Base-by-base conservation (phyloP, 345 rosid species). In the Pelargonium nanum region DNA sequence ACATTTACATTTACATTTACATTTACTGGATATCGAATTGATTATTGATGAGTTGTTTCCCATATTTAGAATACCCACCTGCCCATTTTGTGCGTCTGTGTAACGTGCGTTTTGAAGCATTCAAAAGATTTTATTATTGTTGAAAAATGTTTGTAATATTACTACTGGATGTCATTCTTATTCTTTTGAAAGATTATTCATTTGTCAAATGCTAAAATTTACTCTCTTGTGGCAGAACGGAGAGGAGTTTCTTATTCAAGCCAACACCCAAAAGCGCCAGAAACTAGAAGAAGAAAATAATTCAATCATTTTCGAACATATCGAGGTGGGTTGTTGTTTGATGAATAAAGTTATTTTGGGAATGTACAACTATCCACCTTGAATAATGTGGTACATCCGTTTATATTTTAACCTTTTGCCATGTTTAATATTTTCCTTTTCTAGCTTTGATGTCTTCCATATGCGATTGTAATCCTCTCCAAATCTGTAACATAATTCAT, bases 221-320 rank as follows among this genome's bases (percentile, higher is more conserved):
- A 17, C 15, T 9, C 48, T 57, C 57, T 9, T 44, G 20, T 66
- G 52, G 66, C 84, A 94, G 99, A 76, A 74, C 72, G 82, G 81
- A 21, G 95, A 85, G 55, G 97, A 84, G 68, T 94, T 87, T 74
- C 85, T 86, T 13, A 94, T 94, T 77, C 95, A 80, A 78, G 96
- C 97, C 50, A 90, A 90, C 60, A 90, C 84, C 56, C 85, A 78
- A 57, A 94, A 94, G 78, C 90, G 97, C 20, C 89, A 73, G 57
- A 90, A 84, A 77, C 66, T 84, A 68, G 78, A 79, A 69, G 87
- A 72, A 59, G 81, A 80, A 66, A 82, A 76, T 64, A 72, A 60
- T 74, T 63, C 79, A 20, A 19, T 68, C 67, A 74, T 63, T 70
- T 74, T 76, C 62, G 83, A 87, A 68, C 80, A 53, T 70, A 73